These are phyloP conservation scores for Biscogniauxia sp. DNA, from an alignment of 2,329 filamentous ascomycete genomes.

Conservation along the genomic window DNA sequence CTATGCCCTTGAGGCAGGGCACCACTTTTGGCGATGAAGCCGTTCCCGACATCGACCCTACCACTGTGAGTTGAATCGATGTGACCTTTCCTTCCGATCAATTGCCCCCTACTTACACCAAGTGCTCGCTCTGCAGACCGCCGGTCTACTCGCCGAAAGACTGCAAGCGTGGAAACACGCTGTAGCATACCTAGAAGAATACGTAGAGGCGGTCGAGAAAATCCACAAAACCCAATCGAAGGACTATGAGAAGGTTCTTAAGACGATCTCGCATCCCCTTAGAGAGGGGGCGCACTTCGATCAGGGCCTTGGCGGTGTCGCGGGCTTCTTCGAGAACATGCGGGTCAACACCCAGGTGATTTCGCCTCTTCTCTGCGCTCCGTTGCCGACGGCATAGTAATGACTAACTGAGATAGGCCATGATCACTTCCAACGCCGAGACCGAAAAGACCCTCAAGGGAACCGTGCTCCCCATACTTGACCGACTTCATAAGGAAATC, in stretches of 20 bases:
- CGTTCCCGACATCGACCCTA: slow-evolving; percentile 57
- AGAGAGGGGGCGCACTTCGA: slow-evolving; percentile 93
- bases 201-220: slow-evolving; percentile 82
- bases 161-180: slow-evolving; percentile 96
- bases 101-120: slow-evolving; percentile 9
- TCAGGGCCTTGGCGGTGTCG: slow-evolving; percentile 80
- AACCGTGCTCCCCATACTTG: slow-evolving; percentile 81
- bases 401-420: slow-evolving; percentile 52
- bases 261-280: slow-evolving; percentile 84
- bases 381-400: not conserved
- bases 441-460: slow-evolving; percentile 89
- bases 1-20: slow-evolving; percentile 46
- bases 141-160: slow-evolving; percentile 80
- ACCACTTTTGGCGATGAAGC: slow-evolving; percentile 55
- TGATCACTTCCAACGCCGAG: slow-evolving; percentile 85
- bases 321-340: slow-evolving; percentile 92
- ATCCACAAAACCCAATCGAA: slow-evolving; percentile 81
- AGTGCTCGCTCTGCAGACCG: slow-evolving; percentile 50
- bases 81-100: not conserved
- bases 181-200: slow-evolving; percentile 86
- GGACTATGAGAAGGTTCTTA: slow-evolving; percentile 92
- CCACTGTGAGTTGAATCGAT: slow-evolving; percentile 44
- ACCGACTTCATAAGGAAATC: slow-evolving; percentile 91
- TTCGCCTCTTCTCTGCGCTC: not conserved
- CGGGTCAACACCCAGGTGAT: slow-evolving; percentile 77